These are phyloP conservation scores for Pyrenula massariospora DNA, from an alignment of 495 filamentous ascomycete genomes.

Conservation along the genomic window DNA sequence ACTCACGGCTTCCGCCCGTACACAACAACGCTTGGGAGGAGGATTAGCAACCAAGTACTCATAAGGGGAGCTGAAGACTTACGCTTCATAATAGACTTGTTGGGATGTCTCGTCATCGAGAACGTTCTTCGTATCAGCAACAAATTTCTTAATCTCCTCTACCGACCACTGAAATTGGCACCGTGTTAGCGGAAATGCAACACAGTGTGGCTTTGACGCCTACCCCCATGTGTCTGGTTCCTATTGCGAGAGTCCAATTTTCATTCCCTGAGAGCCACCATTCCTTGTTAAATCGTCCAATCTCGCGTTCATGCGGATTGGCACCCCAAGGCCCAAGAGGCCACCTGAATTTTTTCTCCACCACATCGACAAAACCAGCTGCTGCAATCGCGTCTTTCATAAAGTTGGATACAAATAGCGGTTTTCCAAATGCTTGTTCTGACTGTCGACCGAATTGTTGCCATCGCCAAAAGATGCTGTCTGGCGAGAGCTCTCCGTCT, in stretches of 20 bases:
- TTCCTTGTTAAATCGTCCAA: slow-evolving; percentile 48
- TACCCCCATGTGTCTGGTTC: slow-evolving; percentile 42
- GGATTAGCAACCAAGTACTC: not conserved
- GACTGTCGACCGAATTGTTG: slow-evolving; percentile 19
- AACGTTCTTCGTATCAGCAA: not conserved
- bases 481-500: slow-evolving; percentile 35
- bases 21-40: not conserved
- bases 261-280: slow-evolving; percentile 52
- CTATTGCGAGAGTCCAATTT: slow-evolving; percentile 41
- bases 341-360: slow-evolving; percentile 33
- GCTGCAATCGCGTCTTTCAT: slow-evolving; percentile 37
- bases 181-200: not conserved
- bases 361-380: slow-evolving; percentile 43
- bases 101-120: not conserved
- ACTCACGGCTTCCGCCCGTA: not conserved
- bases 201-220: slow-evolving; percentile 2
- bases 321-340: slow-evolving; percentile 58
- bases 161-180: not conserved
- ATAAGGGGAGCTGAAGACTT: not conserved
- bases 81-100: slow-evolving; percentile 1
- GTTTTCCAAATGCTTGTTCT: slow-evolving; percentile 25
- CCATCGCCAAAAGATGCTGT: slow-evolving; percentile 17
- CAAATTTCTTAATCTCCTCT: not conserved
- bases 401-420: slow-evolving; percentile 17
- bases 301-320: slow-evolving; percentile 48